Conservation (phyloP, 2,329 filamentous ascomycete genomes). For the Colletotrichum spinosum region DNA sequence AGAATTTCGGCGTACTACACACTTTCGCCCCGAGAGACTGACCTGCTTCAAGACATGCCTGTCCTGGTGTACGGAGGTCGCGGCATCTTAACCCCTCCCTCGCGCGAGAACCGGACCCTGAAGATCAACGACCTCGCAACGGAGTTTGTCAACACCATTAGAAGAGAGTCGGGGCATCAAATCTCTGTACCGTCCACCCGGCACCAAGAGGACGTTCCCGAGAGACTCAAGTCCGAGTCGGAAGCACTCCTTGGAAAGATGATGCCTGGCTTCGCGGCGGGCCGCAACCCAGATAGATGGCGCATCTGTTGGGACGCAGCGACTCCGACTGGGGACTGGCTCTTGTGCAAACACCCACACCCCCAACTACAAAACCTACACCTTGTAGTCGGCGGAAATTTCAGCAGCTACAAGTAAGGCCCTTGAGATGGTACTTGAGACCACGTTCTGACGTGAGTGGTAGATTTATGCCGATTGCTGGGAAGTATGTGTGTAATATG, state of each 20-base stretch:
- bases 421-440: too few species aligned
- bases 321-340: constrained; percentile 25
- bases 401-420: constrained; percentile 27
- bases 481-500: constrained; percentile 18
- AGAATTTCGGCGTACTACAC: constrained; percentile 22
- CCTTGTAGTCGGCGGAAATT: constrained; percentile 23
- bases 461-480: constrained; percentile 19
- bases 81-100: constrained; percentile 20
- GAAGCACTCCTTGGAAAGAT: neutral
- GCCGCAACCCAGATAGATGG: constrained; percentile 7
- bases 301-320: constrained; percentile 25
- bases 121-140: constrained; percentile 26
- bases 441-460: neutral
- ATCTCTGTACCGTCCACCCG: constrained; percentile 5
- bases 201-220: constrained; percentile 2
- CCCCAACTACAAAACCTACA: constrained; percentile 4
- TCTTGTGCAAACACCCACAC: constrained; percentile 16
- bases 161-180: neutral
- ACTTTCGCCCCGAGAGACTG: constrained; percentile 4
- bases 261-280: neutral
- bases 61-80: constrained; percentile 5
- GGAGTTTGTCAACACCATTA: constrained; percentile 23
- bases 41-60: constrained; percentile 9
- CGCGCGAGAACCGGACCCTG: constrained; percentile 13
- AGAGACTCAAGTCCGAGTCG: constrained; percentile 5